Evolutionary conservation across 83 land plant genomes (phyloP).

Genomic region (Diphasiastrum complanatum): DNA sequence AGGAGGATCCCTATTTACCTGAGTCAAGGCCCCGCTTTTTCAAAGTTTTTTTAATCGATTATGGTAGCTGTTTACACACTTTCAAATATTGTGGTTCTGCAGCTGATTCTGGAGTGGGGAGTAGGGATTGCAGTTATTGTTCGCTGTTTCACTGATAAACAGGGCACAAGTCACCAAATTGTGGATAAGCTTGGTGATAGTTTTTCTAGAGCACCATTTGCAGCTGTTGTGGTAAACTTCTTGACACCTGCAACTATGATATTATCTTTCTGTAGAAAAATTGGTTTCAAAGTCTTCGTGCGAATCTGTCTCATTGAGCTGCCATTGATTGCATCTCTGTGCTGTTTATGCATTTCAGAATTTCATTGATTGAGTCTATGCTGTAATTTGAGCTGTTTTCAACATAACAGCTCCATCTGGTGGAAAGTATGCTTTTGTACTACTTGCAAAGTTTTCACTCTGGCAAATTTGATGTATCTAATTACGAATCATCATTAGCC

Average conservation of each 20-base stretch:
- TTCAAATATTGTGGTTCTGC: background rate
- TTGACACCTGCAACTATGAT: background rate
- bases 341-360: no score
- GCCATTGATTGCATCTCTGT: no score
- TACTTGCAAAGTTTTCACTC: no score
- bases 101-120: conserved; percentile 85
- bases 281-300: background rate
- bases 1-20: no score
- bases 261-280: background rate
- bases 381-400: no score
- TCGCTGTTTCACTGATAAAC: conserved; percentile 68
- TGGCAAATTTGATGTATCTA: no score
- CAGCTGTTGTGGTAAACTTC: conserved; percentile 69
- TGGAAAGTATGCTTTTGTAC: no score
- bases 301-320: background rate
- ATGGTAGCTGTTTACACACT: background rate
- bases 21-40: background rate
- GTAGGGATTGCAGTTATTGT: conserved; percentile 76
- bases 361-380: no score
- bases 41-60: background rate
- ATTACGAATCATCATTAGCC: no score
- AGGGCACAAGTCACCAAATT: conserved; percentile 53
- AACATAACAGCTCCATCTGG: no score
- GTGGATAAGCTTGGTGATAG: conserved; percentile 82
- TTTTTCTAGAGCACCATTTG: conserved; percentile 81